Base-by-base conservation (phyloP, 345 rosid species). In the Arabis alpina region DNA sequence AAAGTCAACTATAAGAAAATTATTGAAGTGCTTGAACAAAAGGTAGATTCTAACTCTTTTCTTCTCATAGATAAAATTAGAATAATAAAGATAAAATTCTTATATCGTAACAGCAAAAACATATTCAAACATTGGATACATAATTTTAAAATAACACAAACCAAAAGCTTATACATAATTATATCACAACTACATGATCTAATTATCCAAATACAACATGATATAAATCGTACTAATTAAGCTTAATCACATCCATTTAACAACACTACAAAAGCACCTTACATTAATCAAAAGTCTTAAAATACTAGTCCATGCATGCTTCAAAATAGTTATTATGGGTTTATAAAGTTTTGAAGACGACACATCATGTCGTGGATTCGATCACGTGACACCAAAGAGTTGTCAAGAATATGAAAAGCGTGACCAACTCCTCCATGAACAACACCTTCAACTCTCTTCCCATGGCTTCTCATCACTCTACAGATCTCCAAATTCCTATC, bases 341-440 rank as follows among this genome's bases (percentile, higher is more conserved):
- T 75, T 70, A 83, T 76, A 80, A 89, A 89, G 52, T 79, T 64
- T 60, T 73, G 85, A 42, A 89, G 66, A 77, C 82, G 85, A 52
- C 80, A 81, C 76, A 84, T 56, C 92, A 85, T 82, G 70, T 87
- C 92, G 36, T 80, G 87, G 59, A 64, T 57, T 73, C 86, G 77
- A 51, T 73, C 65, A 43, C 81, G 86, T 37, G 90, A 64, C 54
- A 71, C 41, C 8, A 51, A 60, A 34, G 76, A 65, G 43, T 71
- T 47, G n/a, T 77, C 76, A 19, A 87, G 87, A 65, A 85, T 40
- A 54, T 89, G 92, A 76, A 89, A 89, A 48, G 90, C 92, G 72
- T 89, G 92, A 8, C 92, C 92, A 70, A 89, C 92, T 55, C 92
- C 87, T 62, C 76, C 85, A 75, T 85, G 85, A 25, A 81, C 71